Evolutionary conservation across 768 basidiomycete genomes (phyloP), one percentile per base, ranked within the genome.

Genomic region (Dacryopinax primogenitus): DNA sequence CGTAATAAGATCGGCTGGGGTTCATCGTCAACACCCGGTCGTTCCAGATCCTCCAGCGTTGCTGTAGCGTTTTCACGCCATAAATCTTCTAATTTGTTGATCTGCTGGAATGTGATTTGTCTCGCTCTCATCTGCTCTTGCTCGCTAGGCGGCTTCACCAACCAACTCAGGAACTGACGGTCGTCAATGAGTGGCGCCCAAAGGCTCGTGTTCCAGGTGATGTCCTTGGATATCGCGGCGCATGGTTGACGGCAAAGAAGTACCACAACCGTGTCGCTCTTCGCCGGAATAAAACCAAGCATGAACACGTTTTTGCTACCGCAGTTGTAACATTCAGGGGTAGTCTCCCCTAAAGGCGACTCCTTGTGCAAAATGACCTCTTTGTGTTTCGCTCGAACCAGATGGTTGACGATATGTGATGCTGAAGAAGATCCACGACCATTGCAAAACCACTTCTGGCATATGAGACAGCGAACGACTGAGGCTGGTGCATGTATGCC

Each of bases 181-280:
- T 99, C 96, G 70, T 99, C 96, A 68, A 99, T 99, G 68, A 99
- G 85, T 13, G 96, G 95, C 11, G 93, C 93, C 96, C 96, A 99
- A 41, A 98, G 85, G 0, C 91, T 82, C 3, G 94, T 89, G 71
- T 99, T 98, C 96, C 96, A 99, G 1, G 92, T 93, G 71, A 98
- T 97, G 73, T 99, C 96, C 73, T 94, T 94, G 18, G 91, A 92
- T 67, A 96, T 87, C 2, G 93, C 90, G 11, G 96, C 95, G 71
- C 96, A 99, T 0, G 96, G 96, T 84, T 99, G 96, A 35, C 95
- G 88, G 74, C 94, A 99, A 18, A 99, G 82, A 18, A 99, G 80
- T 34, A 99, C 95, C 35, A 99, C 96, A 37, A 99, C 96, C 3
- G 96, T 98, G 72, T 99, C 96, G 72, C 90, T 92, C 78, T 99